A percentile compares a stretch with the other conserved stretches of the same genome.
Conservation (phyloP, 306 rosid species). For the Dryas drummondii region DNA sequence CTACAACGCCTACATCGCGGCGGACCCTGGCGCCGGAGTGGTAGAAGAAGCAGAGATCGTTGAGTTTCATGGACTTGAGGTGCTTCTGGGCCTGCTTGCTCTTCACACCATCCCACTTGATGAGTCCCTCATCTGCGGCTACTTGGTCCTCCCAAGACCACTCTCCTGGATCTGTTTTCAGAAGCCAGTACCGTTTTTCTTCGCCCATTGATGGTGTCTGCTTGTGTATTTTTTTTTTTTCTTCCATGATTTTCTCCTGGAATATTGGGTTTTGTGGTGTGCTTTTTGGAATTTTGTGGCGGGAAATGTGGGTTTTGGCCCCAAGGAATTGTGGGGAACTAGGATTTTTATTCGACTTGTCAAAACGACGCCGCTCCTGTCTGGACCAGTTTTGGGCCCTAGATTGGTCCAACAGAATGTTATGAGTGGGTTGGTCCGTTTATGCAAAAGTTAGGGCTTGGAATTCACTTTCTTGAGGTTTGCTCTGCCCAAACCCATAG, state of each 20-base stretch:
- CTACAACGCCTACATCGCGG: slow-evolving; percentile 72
- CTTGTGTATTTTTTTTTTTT: neutral
- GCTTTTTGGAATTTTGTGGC: neutral
- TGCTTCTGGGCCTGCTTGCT: slow-evolving; percentile 84
- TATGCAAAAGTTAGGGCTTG: too few species aligned
- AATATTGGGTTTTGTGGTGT: slow-evolving; percentile 3
- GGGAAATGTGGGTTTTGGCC: neutral
- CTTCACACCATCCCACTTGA: slow-evolving; percentile 89
- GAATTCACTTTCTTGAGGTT: too few species aligned
- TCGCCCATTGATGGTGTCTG: slow-evolving; percentile 20
- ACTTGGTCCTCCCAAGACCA: slow-evolving; percentile 96
- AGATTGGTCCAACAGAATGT: too few species aligned
- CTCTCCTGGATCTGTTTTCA: slow-evolving; percentile 81
- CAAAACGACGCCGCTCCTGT: too few species aligned
- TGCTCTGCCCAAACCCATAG: too few species aligned
- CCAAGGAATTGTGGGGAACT: neutral
- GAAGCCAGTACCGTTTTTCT: slow-evolving; percentile 46
- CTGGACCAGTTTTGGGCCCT: too few species aligned
- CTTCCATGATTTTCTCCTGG: neutral
- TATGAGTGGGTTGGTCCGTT: too few species aligned
- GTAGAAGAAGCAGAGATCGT: slow-evolving; percentile 78
- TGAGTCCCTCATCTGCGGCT: slow-evolving; percentile 53
- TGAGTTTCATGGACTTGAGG: slow-evolving; percentile 66
- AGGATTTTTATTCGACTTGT: too few species aligned
- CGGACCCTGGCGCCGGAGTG: slow-evolving; percentile 83